Percentiles rank a stretch among this genome's conserved stretches.
These are phyloP conservation scores for Lineolata rhizophorae DNA, from an alignment of 495 filamentous ascomycete genomes.

Conservation along the genomic window DNA sequence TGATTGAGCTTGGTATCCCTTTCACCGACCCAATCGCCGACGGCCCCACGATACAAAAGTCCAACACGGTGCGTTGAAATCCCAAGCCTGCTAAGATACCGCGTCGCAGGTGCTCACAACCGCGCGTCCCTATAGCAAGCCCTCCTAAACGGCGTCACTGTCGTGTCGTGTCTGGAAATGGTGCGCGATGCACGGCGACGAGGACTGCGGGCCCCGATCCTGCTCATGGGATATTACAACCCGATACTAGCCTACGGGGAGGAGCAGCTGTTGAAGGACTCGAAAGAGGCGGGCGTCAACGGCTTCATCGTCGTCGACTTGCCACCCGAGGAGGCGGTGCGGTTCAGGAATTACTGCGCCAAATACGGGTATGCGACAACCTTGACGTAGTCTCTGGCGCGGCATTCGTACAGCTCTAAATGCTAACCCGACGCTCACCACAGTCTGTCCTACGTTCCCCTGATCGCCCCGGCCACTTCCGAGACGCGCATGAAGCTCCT, in stretches of 20 bases:
- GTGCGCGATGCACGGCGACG: constrained; percentile 51
- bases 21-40: constrained; percentile 98
- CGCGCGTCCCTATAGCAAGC: no score
- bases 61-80: constrained; percentile 8
- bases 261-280: constrained; percentile 66
- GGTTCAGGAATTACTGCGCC: constrained; percentile 69
- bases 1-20: constrained; percentile 73
- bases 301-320: constrained; percentile 96
- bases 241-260: constrained; percentile 84
- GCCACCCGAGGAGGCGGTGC: constrained; percentile 87
- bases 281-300: constrained; percentile 70
- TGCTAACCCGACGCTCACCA: background rate
- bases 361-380: constrained; percentile 36
- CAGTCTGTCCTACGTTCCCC: constrained; percentile 78
- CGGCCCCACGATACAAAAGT: constrained; percentile 77
- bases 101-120: constrained; percentile 9
- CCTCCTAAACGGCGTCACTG: constrained; percentile 70
- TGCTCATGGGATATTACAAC: constrained; percentile 99
- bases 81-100: constrained; percentile 1
- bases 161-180: constrained; percentile 53
- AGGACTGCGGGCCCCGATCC: constrained; percentile 58
- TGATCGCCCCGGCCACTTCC: constrained; percentile 90
- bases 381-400: constrained; percentile 1
- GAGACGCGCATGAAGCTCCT: constrained; percentile 80
- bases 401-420: background rate